Conservation (phyloP, 208 protist species). For the Vickermania ingenoplastis region DNA sequence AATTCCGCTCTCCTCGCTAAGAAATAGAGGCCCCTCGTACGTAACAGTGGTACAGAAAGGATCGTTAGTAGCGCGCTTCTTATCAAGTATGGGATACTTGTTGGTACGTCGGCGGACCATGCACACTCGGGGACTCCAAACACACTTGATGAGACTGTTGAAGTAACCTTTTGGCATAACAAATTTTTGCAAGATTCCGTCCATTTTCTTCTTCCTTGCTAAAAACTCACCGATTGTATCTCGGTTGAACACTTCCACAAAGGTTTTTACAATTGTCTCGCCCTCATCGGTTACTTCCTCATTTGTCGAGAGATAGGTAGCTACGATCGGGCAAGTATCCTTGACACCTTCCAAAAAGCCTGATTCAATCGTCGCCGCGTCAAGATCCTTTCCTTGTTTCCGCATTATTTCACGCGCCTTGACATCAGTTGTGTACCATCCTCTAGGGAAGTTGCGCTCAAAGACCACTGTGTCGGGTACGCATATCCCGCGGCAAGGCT, state of each 20-base stretch:
- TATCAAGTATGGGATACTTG: slow-evolving; percentile 56
- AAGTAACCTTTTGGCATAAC: slow-evolving; percentile 76
- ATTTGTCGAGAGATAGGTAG: slow-evolving; percentile 52
- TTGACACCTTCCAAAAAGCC: slow-evolving; percentile 40
- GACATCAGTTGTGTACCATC: slow-evolving; percentile 81
- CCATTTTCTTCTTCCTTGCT: slow-evolving; percentile 61
- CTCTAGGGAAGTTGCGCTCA: slow-evolving; percentile 85
- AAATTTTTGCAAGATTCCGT: slow-evolving; percentile 84
- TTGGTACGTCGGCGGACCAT: slow-evolving; percentile 83
- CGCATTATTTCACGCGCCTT: slow-evolving; percentile 77
- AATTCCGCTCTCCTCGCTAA: slow-evolving; percentile 65
- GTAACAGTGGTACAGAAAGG: slow-evolving; percentile 69
- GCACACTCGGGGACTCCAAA: slow-evolving; percentile 81
- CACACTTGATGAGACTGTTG: slow-evolving; percentile 75
- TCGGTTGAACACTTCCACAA: slow-evolving; percentile 82
- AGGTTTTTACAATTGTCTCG: slow-evolving; percentile 37
- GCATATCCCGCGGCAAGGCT: slow-evolving; percentile 62
- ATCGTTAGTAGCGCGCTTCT: slow-evolving; percentile 52
- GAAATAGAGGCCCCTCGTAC: slow-evolving; percentile 77
- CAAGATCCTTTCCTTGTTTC: slow-evolving; percentile 79
- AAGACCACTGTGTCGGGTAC: slow-evolving; percentile 84
- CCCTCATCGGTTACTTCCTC: slow-evolving; percentile 38
- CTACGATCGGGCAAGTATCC: slow-evolving; percentile 54
- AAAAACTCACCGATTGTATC: slow-evolving; percentile 68
- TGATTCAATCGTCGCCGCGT: slow-evolving; percentile 67